Base-by-base conservation (phyloP, 2,329 filamentous ascomycete genomes). In the Calonectria pauciramosa region DNA sequence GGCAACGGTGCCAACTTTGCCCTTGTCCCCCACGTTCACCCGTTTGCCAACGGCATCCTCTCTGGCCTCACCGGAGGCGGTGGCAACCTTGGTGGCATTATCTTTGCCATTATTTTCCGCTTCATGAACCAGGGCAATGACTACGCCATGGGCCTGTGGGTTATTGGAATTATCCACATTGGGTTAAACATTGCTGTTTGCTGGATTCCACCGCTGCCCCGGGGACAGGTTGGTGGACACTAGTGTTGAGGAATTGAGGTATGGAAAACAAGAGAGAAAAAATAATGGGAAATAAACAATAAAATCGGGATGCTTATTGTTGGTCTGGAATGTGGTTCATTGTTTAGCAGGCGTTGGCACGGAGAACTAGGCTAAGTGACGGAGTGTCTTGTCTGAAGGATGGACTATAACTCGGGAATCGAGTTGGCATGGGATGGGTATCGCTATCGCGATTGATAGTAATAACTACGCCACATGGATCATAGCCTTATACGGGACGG, bases 1-100 rank as follows among this genome's bases (percentile, higher is more conserved):
- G 93, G 93, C 52, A 98, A 98, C 82, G 96, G 96, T 0, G 93
- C 95, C 51, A 97, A 95, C 86, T 98, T 97, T 84, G 92, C 95
- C 0, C 89, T 98, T 8, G 93, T 98, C 30, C 95, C 96, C 4
- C 96, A 98, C 82, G 93, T 98, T 1, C 94, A 96, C 84, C 95
- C 95, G 1, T 90, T 90, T 75, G 94, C 95, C 74, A 98, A 98
- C 84, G 96, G 95, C 18, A 83, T 90, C 71, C 90, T 98, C 9
- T 94, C 93, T 1, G 96, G 96, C 16, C 87, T 94, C 44, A 93
- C 95, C 0, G 96, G 96, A 13, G 95, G 94, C 0, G 89, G 91
- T 11, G 96, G 96, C 1, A 98, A 98, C 81, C 84, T 98, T 13
- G 96, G 96, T 5, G 96, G 96, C 16, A 92, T 98, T 67, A 84